A percentile compares a stretch with the other conserved stretches of the same genome.
phyloP scores from a whole-genome alignment of 2,329 filamentous ascomycete species.

The Dactylellina drechsleri region DNA sequence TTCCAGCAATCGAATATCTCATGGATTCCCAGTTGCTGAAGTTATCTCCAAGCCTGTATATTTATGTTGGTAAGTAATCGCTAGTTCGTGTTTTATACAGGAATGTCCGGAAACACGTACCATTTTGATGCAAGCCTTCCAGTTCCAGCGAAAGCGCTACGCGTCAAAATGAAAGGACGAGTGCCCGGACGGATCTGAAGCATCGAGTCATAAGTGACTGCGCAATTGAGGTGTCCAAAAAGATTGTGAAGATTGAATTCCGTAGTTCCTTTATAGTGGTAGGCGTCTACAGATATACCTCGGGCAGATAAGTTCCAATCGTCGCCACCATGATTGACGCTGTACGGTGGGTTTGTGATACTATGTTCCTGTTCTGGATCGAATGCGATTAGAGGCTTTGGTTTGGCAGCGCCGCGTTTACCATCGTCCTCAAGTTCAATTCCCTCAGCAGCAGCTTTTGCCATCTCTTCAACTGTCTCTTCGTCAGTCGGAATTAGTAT shows the following conservation, averaged over 20 bases:
- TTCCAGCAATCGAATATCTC: constrained; percentile 56
- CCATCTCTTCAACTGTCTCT: constrained; percentile 48
- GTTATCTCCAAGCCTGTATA: constrained; percentile 59
- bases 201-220: constrained; percentile 68
- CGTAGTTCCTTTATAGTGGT: constrained; percentile 74
- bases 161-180: constrained; percentile 83
- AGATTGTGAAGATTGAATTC: constrained; percentile 88
- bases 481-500: constrained; percentile 82
- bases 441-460: constrained; percentile 39
- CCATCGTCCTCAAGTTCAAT: constrained; percentile 7
- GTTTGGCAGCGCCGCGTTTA: constrained; percentile 74
- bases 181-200: constrained; percentile 68
- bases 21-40: constrained; percentile 57
- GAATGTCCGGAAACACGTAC: constrained; percentile 48
- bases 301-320: constrained; percentile 73
- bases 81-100: constrained; percentile 62
- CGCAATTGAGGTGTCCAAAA: constrained; percentile 78
- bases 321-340: constrained; percentile 72
- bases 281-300: constrained; percentile 79
- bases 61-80: constrained; percentile 55
- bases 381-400: constrained; percentile 72
- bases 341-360: constrained; percentile 78
- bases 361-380: constrained; percentile 76
- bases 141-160: constrained; percentile 80
- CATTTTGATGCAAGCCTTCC: constrained; percentile 64